A percentile compares a stretch with the other conserved stretches of the same genome.
phyloP scores from a whole-genome alignment of 352 stramenopile genomes.

The Peronosclerospora sorghi region DNA sequence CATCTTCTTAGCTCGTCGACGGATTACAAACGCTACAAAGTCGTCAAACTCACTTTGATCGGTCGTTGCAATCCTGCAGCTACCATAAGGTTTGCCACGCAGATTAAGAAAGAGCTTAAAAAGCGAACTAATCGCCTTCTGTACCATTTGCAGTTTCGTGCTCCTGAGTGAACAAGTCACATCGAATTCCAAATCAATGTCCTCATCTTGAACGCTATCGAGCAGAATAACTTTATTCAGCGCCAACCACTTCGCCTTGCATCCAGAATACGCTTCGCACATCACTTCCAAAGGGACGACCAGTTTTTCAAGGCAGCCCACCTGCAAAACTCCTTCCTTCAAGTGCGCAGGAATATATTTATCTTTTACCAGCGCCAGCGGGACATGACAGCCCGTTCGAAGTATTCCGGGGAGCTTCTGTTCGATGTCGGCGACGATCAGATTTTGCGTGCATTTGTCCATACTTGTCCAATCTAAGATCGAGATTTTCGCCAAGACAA shows the following conservation, averaged over 20 bases:
- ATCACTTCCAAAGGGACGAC: conserved; percentile 17
- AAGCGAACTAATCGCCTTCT: too few relatives aligned
- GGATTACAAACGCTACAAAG: too few relatives aligned
- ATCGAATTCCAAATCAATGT: conserved; percentile 30
- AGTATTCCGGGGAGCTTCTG: too few relatives aligned
- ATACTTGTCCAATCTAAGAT: too few relatives aligned
- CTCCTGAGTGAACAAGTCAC: conserved; percentile 8
- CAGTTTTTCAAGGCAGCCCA: conserved; percentile 4
- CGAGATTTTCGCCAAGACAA: too few relatives aligned
- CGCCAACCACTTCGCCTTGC: too few relatives aligned
- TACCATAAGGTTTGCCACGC: conserved; percentile 1
- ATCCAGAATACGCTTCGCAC: conserved; percentile 20
- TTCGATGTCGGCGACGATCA: too few relatives aligned
- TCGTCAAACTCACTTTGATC: too few relatives aligned
- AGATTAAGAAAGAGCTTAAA: too few relatives aligned
- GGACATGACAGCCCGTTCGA: too few relatives aligned
- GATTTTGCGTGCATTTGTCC: too few relatives aligned
- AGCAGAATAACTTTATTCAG: conserved; percentile 9
- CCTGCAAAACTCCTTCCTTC: conserved; percentile 16
- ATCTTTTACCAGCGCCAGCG: not conserved
- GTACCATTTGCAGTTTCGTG: too few relatives aligned
- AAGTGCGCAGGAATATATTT: conserved; percentile 12
- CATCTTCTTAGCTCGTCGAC: conserved; percentile 18
- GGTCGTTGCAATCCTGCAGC: conserved; percentile 3
- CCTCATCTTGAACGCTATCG: conserved; percentile 21